phyloP scores from a whole-genome alignment of 1,139 yeast species.

The Barnettozyma hawaiiensis region DNA sequence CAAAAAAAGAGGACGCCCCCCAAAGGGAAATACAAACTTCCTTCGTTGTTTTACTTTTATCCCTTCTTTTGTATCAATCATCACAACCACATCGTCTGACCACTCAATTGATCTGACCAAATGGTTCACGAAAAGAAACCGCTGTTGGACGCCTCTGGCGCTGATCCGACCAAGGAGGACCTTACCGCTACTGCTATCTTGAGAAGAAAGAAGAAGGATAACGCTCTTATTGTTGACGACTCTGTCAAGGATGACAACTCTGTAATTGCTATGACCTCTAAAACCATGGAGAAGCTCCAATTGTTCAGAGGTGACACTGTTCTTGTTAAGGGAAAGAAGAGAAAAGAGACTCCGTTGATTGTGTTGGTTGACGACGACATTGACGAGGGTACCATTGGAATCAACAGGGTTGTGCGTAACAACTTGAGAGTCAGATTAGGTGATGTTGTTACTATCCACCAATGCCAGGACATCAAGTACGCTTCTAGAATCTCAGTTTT shows the following conservation, averaged over 20 bases:
- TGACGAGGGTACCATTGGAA: constrained; percentile 91
- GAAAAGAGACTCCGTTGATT: constrained; percentile 96
- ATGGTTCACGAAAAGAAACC: constrained; percentile 35
- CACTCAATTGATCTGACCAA: constrained; percentile 3
- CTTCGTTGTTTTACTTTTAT: not conserved
- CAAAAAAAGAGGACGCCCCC: constrained; percentile 4
- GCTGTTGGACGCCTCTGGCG: constrained; percentile 51
- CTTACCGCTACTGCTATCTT: constrained; percentile 95
- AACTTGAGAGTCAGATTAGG: constrained; percentile 92
- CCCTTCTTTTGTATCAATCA: not conserved
- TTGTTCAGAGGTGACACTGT: constrained; percentile 98
- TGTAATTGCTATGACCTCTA: constrained; percentile 88
- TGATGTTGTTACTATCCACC: constrained; percentile 83
- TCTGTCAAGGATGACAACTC: constrained; percentile 97
- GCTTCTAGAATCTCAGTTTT: constrained; percentile 89
- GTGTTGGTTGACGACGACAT: constrained; percentile 95
- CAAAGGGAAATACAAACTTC: no score
- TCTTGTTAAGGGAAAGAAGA: constrained; percentile 93
- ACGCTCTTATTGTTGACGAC: constrained; percentile 88
- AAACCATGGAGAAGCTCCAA: constrained; percentile 92
- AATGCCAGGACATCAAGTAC: constrained; percentile 97
- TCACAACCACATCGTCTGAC: not conserved
- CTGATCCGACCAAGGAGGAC: constrained; percentile 56
- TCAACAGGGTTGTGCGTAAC: constrained; percentile 94
- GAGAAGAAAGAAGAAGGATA: constrained; percentile 96